phyloP scores from a whole-genome alignment of 495 filamentous ascomycete genomes.

The Jackrogersella minutella region DNA sequence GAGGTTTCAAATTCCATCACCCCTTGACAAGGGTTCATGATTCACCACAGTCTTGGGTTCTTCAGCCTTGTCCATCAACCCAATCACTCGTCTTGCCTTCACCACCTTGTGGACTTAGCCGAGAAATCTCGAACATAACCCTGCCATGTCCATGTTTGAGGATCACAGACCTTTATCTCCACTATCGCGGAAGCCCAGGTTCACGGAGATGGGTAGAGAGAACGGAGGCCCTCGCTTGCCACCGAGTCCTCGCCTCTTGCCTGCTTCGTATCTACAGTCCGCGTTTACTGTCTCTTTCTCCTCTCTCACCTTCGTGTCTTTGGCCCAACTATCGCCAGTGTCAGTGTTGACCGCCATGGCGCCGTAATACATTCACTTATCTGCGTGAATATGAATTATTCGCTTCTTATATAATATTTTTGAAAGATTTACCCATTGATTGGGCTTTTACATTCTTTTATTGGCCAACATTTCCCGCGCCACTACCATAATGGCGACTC shows the following conservation, averaged over 20 bases:
- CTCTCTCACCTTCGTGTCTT: constrained; percentile 20
- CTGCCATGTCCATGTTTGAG: constrained; percentile 43
- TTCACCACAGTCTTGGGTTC: constrained; percentile 28
- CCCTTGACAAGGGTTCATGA: constrained; percentile 25
- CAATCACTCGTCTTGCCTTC: constrained; percentile 33
- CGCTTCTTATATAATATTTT: constrained; percentile 39
- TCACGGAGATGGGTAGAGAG: constrained; percentile 23
- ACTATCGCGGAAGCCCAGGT: constrained; percentile 32
- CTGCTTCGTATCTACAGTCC: constrained; percentile 19
- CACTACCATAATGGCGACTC: constrained; percentile 54
- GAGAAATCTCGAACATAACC: constrained; percentile 40
- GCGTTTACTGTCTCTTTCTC: constrained; percentile 15
- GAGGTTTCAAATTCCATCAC: constrained; percentile 30
- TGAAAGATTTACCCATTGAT: constrained; percentile 54
- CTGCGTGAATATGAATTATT: constrained; percentile 44
- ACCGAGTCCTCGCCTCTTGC: constrained; percentile 19
- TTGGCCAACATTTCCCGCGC: constrained; percentile 34
- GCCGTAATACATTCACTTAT: constrained; percentile 29
- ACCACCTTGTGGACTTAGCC: constrained; percentile 26
- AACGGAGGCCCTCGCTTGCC: constrained; percentile 18
- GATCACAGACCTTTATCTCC: constrained; percentile 35
- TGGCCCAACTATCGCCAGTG: constrained; percentile 23
- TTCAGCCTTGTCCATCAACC: constrained; percentile 32
- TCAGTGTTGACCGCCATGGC: constrained; percentile 31
- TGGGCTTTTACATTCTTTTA: constrained; percentile 57